These are phyloP conservation scores for Umbelopsis sp. DNA, from an alignment of 192 early-diverging fungal genomes.

Conservation along the genomic window DNA sequence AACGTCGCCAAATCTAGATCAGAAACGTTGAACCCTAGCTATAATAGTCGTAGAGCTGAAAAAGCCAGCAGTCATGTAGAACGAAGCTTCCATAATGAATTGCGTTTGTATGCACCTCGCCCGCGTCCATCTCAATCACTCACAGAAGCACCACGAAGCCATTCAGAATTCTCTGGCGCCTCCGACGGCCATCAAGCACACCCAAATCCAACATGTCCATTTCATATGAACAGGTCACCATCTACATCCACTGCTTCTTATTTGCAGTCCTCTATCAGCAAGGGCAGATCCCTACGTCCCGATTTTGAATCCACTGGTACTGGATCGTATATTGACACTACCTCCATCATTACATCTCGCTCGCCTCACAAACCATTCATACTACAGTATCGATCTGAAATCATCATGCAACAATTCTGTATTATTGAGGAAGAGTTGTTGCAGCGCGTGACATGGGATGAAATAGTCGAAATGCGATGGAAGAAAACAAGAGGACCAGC, in stretches of 20 bases:
- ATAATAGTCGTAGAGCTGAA: neutral
- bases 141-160: neutral
- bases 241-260: neutral
- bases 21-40: neutral
- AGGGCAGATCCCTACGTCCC: neutral
- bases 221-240: constrained; percentile 25
- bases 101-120: constrained; percentile 5
- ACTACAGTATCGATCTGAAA: constrained; percentile 52
- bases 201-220: constrained; percentile 44
- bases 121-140: constrained; percentile 9
- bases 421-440: constrained; percentile 54
- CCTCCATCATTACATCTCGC: neutral
- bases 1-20: neutral
- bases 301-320: neutral
- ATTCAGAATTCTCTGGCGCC: neutral
- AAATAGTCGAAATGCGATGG: constrained; percentile 53
- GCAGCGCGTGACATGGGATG: constrained; percentile 55
- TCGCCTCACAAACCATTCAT: constrained; percentile 43
- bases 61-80: constrained; percentile 12
- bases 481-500: constrained; percentile 26
- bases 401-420: constrained; percentile 58
- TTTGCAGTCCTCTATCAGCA: neutral
- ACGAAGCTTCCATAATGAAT: neutral
- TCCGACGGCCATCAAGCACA: constrained; percentile 15
- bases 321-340: neutral